Base-by-base conservation (phyloP, 2,329 filamentous ascomycete species). In the Colletotrichum cereale region DNA sequence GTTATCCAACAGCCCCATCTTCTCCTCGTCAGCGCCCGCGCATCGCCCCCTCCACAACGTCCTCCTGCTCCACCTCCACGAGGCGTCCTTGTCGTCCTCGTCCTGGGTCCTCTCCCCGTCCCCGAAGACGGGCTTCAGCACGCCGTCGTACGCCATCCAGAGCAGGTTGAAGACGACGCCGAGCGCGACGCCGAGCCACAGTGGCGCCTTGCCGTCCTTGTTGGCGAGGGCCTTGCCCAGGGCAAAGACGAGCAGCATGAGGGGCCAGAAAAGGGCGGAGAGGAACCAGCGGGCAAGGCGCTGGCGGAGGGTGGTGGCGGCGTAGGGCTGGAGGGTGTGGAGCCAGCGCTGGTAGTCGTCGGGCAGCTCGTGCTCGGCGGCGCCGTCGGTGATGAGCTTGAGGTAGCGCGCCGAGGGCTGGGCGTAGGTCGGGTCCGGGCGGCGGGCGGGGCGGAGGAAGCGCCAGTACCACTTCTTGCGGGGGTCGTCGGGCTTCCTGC, bases 341-440 rank as follows among this genome's bases (percentile, higher is more conserved):
- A 99, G 86, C 80, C 95, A 97, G 2, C 84, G 83, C 75, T 91
- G 91, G 78, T 98, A 99, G 66, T 93, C 91, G 6, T 86, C 81
- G 0, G 96, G 96, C 1, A 99, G 86, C n/a, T 86, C 85, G 78
- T 96, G 92, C 79, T 98, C 95, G 2, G 84, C 83, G 0, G 94
- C 95, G 21, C 96, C 96, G 74, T 92, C 89, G 18, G 87, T 89
- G 75, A 99, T 89, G 62, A 98, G 87, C 72, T 92, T 91, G 31
- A 98, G 84, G 80, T 99, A 98, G 16, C 96, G 91, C 53, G 89
- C 86, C 2, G 94, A 97, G 0, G 96, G 88, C 81, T 98, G 94
- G 0, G 95, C 93, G 77, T 96, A 95, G 68, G 87, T 86, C 1
- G 90, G 87, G 64, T 92, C 87, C 0, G 91, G 90, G 7, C 94